These are phyloP conservation scores for Neurospora hispaniola DNA, from an alignment of 495 filamentous ascomycete genomes.

Conservation along the genomic window DNA sequence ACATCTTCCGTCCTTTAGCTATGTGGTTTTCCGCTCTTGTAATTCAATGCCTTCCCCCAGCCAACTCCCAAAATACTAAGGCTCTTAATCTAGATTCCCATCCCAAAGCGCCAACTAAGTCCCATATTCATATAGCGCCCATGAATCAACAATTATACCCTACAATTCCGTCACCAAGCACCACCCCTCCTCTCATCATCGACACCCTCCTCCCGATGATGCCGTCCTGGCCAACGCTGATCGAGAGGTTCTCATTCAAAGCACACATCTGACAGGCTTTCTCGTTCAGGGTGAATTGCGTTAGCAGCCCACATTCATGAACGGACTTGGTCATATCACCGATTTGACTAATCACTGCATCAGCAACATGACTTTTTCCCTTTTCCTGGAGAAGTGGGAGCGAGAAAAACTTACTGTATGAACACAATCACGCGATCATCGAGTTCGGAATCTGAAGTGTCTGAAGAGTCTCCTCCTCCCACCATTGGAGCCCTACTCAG, in stretches of 20 bases:
- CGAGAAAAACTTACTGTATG: conserved; percentile 15
- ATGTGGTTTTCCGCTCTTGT: neutral
- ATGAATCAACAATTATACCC: conserved; percentile 28
- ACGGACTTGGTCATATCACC: conserved; percentile 27
- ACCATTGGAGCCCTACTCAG: too few species aligned
- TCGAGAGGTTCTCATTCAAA: conserved; percentile 24
- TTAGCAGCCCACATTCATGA: conserved; percentile 24
- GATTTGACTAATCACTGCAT: conserved; percentile 16
- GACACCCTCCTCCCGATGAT: conserved; percentile 39
- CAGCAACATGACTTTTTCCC: neutral
- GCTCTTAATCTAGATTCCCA: neutral
- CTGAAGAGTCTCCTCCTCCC: neutral
- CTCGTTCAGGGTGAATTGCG: conserved; percentile 17
- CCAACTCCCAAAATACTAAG: neutral
- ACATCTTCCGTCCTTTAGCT: neutral
- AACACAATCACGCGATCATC: conserved; percentile 15
- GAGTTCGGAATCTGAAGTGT: neutral
- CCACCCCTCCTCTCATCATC: conserved; percentile 17
- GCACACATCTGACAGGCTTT: neutral
- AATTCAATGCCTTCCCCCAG: neutral
- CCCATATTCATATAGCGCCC: neutral
- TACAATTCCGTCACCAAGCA: conserved; percentile 36
- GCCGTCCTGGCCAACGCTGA: conserved; percentile 31
- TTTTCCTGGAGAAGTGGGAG: too few species aligned
- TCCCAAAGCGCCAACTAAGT: neutral